Conservation (phyloP, 1,284 basidiomycete species). For the Boletus austroedulis region DNA sequence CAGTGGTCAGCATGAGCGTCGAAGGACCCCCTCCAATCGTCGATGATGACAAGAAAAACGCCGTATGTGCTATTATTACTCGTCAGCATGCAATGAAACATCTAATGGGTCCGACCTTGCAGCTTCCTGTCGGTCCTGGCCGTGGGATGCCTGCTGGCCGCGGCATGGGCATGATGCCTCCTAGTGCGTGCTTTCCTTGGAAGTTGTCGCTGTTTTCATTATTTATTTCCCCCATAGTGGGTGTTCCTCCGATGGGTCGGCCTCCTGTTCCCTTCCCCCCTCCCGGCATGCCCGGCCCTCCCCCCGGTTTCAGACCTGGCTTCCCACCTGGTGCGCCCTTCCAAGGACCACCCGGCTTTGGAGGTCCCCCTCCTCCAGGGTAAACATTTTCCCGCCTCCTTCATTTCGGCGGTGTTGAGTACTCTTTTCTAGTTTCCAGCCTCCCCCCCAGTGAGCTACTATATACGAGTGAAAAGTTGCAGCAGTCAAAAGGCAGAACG, state of each 20-base stretch:
- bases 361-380: conserved; percentile 81
- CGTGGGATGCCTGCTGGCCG: conserved; percentile 94
- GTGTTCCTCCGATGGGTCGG: conserved; percentile 68
- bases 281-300: conserved; percentile 79
- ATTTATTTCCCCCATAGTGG: conserved; percentile 44
- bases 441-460: conserved; percentile 37
- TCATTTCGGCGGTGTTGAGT: conserved; percentile 12
- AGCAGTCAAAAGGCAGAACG: conserved; percentile 16
- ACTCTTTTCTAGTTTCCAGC: conserved; percentile 36
- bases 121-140: conserved; percentile 90
- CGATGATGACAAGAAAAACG: conserved; percentile 86
- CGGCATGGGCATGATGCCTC: conserved; percentile 95
- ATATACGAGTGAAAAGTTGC: conserved; percentile 9
- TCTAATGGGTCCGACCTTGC: conserved; percentile 21
- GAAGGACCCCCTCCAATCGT: conserved; percentile 93
- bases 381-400: conserved; percentile 40
- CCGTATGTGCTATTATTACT: conserved; percentile 42
- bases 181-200: conserved; percentile 55
- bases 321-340: conserved; percentile 80
- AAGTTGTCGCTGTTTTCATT: conserved; percentile 11
- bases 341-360: conserved; percentile 76
- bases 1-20: conserved; percentile 91
- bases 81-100: conserved; percentile 9
- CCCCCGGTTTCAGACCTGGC: conserved; percentile 81
- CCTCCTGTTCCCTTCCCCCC: conserved; percentile 84